Evolutionary conservation across 352 stramenopile genomes (phyloP).

Genomic region (Phytophthora litchii): DNA sequence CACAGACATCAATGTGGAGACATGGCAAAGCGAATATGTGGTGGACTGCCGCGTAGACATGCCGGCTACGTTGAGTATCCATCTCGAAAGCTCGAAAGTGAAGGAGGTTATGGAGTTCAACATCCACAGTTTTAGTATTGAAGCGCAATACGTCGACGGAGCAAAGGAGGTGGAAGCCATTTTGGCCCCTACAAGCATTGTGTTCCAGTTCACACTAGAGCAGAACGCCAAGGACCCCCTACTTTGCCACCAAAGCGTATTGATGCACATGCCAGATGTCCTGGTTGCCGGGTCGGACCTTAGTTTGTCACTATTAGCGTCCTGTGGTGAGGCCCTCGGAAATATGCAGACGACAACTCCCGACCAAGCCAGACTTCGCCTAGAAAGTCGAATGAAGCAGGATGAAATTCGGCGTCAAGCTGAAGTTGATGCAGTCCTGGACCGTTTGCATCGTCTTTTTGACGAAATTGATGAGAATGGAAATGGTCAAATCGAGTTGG

Average conservation of each 20-base stretch:
- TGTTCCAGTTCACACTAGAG: conserved; percentile 55
- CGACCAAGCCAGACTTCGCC: conserved; percentile 63
- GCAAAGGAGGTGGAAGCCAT: conserved; percentile 47
- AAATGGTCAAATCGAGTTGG: conserved; percentile 68
- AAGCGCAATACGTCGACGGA: conserved; percentile 56
- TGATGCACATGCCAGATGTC: conserved; percentile 69
- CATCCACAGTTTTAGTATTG: conserved; percentile 54
- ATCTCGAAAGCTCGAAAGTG: conserved; percentile 48
- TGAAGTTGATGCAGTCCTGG: conserved; percentile 58
- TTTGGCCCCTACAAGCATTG: conserved; percentile 51
- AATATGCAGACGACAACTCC: conserved; percentile 64
- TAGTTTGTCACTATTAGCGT: conserved; percentile 68
- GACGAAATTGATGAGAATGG: conserved; percentile 76
- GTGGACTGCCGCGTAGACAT: conserved; percentile 64
- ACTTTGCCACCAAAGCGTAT: conserved; percentile 55
- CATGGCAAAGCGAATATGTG: conserved; percentile 45
- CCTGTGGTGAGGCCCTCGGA: conserved; percentile 51
- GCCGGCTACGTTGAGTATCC: conserved; percentile 49
- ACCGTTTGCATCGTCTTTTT: conserved; percentile 64
- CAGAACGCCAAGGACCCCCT: conserved; percentile 46
- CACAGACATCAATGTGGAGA: conserved; percentile 57
- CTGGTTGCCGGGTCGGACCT: conserved; percentile 70
- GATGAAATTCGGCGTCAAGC: conserved; percentile 55
- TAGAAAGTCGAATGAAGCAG: conserved; percentile 61
- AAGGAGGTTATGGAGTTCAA: conserved; percentile 60